These are phyloP conservation scores for Pleurostoma richardsiae DNA, from an alignment of 2,329 filamentous ascomycete genomes.

Conservation along the genomic window DNA sequence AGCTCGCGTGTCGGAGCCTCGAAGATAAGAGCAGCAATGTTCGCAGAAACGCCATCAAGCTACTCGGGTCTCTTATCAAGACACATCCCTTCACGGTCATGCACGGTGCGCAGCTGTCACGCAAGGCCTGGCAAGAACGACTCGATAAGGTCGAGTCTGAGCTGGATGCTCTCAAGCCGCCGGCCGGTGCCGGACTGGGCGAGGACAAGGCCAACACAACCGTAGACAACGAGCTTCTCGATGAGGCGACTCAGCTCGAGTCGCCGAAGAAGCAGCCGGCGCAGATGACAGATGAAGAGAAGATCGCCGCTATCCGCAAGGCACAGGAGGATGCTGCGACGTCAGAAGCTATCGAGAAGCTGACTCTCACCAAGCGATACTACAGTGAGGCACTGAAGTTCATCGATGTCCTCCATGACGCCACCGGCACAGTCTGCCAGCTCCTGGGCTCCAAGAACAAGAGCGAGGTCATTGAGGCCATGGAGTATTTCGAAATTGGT, in stretches of 20 bases:
- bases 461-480: slow-evolving; percentile 96
- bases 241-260: slow-evolving; percentile 81
- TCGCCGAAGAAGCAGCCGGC: slow-evolving; percentile 58
- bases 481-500: slow-evolving; percentile 95
- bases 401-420: slow-evolving; percentile 83
- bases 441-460: slow-evolving; percentile 93
- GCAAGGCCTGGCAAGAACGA: slow-evolving; percentile 79
- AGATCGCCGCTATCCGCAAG: slow-evolving; percentile 67
- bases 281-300: slow-evolving; percentile 75
- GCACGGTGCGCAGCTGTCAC: slow-evolving; percentile 80
- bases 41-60: slow-evolving; percentile 87
- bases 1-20: slow-evolving; percentile 81
- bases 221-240: slow-evolving; percentile 72
- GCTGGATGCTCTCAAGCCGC: slow-evolving; percentile 74
- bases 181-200: slow-evolving; percentile 67
- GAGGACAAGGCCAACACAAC: slow-evolving; percentile 62
- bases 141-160: slow-evolving; percentile 80
- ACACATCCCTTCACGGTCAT: slow-evolving; percentile 92
- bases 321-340: slow-evolving; percentile 84
- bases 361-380: slow-evolving; percentile 84
- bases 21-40: slow-evolving; percentile 99
- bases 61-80: slow-evolving; percentile 81
- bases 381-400: slow-evolving; percentile 92
- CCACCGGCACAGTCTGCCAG: slow-evolving; percentile 76
- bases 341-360: slow-evolving; percentile 79